Conservation (phyloP, 2,329 filamentous ascomycete genomes). For the Blumeria graminis region DNA sequence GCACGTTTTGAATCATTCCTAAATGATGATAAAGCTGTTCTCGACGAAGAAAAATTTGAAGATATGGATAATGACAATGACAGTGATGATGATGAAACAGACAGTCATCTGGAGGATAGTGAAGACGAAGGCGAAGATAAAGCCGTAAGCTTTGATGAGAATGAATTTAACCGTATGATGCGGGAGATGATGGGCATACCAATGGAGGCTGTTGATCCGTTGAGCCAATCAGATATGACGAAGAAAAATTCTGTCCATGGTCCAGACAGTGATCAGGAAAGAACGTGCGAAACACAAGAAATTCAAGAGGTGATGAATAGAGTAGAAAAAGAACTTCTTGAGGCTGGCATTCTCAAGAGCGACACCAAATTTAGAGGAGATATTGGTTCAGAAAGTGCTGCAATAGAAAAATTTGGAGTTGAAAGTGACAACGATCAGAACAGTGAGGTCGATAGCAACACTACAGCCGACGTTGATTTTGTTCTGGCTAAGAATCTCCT, state of each 20-base stretch:
- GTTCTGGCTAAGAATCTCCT: constrained; percentile 77
- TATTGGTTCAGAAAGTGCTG: constrained; percentile 8
- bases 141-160: constrained; percentile 44
- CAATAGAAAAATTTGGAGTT: constrained; percentile 6
- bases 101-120: constrained; percentile 26
- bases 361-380: constrained; percentile 17
- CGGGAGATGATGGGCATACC: constrained; percentile 64
- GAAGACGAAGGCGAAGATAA: constrained; percentile 50
- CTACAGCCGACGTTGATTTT: constrained; percentile 55
- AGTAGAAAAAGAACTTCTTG: constrained; percentile 50
- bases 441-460: constrained; percentile 24
- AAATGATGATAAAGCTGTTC: constrained; percentile 58
- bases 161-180: constrained; percentile 68
- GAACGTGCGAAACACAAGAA: constrained; percentile 15
- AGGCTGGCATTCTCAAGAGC: constrained; percentile 38
- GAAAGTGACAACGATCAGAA: constrained; percentile 6
- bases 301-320: constrained; percentile 40
- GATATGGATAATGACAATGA: constrained; percentile 40
- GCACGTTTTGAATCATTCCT: constrained; percentile 82
- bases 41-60: constrained; percentile 50
- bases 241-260: constrained; percentile 19
- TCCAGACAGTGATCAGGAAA: constrained; percentile 16
- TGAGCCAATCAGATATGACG: neutral
- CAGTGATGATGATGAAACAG: constrained; percentile 20
- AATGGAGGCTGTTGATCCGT: constrained; percentile 9